Base-by-base conservation (phyloP, 306 rosid species). In the Cucurbita moschata region DNA sequence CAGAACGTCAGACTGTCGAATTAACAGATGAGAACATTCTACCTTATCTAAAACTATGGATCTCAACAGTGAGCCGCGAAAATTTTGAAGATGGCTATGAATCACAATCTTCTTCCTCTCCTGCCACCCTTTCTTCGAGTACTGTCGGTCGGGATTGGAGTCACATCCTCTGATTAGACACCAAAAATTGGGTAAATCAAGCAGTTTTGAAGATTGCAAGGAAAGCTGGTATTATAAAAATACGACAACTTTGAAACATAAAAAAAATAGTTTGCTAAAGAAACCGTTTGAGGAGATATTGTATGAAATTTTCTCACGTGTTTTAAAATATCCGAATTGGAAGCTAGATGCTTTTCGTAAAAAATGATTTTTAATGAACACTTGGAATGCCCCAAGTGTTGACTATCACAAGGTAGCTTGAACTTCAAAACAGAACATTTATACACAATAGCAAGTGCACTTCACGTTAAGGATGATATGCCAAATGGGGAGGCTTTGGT, bases 111-210 rank as follows among this genome's bases (percentile, higher is more conserved):
- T 77, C 88, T 85, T 37, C 86, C 88, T 64, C 88, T 85, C 57
- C 82, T 75, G 1, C 88, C 84, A 50, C 86, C 86, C 84, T 85
- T 79, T 79, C 87, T 71, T 7, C 87, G 77, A 5, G 88, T 85
- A 18, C 86, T 79, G 72, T 82, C 86, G 0, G 81, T 85, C 6
- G 84, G 86, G 72, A 85, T 85, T 13, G 86, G 88, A 72, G 86
- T 85, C 26, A 62, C 88, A 75, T 84, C 85, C 87, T 84, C 87
- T 79, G 82, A 13, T 26, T 71, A 52, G 43, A 44, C 55, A 51
- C 15, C 55, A 51, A 51, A 51, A 51, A 51, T 51, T 51, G 7
- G 8, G 8, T 30, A 14, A 51, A 51, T 51, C 1, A 16, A 57
- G 23, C 16, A 47, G 35, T 30, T 30, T 3, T 30, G 35, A 30